These are phyloP conservation scores for Harringtonia aguacate DNA, from an alignment of 2,329 filamentous ascomycete species.

Conservation along the genomic window DNA sequence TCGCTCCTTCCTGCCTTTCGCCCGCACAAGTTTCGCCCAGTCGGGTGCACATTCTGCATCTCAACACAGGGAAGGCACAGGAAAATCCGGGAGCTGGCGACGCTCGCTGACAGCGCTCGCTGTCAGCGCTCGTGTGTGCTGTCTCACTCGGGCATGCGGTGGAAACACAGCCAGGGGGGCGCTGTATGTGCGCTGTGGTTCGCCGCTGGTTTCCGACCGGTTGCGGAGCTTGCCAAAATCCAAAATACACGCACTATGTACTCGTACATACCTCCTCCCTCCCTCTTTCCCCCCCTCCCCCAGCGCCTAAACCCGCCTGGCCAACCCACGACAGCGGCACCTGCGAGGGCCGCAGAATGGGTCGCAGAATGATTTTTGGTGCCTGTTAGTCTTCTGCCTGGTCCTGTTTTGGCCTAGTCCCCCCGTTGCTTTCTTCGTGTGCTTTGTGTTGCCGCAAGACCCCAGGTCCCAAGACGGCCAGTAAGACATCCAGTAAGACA, in stretches of 20 bases:
- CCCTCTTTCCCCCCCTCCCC: not conserved
- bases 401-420: not conserved
- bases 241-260: no score
- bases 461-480: no score
- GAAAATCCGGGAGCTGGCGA: no score
- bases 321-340: not conserved
- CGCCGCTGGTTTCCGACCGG: not conserved
- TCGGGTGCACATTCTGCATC: no score
- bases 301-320: not conserved
- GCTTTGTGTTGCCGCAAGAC: no score
- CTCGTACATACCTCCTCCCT: no score
- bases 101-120: no score
- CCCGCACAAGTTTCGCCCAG: no score
- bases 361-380: not conserved
- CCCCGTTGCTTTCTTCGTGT: not conserved
- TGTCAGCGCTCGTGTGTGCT: not conserved
- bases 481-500: no score
- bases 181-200: not conserved
- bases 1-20: no score
- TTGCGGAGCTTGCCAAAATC: no score
- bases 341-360: not conserved
- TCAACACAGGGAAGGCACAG: no score
- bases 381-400: not conserved
- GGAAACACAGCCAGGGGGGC: not conserved
- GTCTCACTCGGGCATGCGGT: slow-evolving; percentile 2